Conservation (phyloP, 2,329 filamentous ascomycete genomes). For the Colletotrichum paranaense region DNA sequence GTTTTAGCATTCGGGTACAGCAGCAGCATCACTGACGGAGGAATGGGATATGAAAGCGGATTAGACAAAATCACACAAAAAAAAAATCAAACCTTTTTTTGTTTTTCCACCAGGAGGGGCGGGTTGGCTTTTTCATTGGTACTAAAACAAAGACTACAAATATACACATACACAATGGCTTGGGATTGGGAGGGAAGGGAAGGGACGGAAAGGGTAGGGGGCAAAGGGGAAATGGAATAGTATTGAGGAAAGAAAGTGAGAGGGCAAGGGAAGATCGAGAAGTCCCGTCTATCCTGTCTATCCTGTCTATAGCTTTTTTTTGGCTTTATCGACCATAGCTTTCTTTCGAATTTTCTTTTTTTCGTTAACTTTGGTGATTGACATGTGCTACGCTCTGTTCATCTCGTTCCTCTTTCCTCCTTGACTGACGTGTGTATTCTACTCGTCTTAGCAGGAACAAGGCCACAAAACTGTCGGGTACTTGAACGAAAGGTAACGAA, state of each 20-base stretch:
- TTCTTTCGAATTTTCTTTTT: not conserved
- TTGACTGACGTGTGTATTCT: not conserved
- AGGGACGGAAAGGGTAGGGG: not conserved
- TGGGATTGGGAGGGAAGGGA: too few species aligned
- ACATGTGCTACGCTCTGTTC: not conserved
- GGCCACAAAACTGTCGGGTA: too few species aligned
- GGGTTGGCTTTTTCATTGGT: not conserved
- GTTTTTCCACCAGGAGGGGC: not conserved
- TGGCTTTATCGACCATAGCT: slow-evolving; percentile 10
- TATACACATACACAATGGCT: not conserved
- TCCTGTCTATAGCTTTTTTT: not conserved
- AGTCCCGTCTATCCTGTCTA: not conserved
- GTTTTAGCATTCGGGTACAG: not conserved
- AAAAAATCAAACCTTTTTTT: not conserved
- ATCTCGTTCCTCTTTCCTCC: not conserved
- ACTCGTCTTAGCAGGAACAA: too few species aligned
- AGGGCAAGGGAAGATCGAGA: not conserved
- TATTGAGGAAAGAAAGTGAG: not conserved
- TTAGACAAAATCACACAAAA: not conserved
- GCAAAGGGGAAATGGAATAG: not conserved
- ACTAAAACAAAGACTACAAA: not conserved
- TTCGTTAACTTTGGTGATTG: too few species aligned
- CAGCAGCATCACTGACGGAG: not conserved
- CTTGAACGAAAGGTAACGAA: not conserved
- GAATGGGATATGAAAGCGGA: not conserved